Percentiles rank a stretch among this genome's conserved stretches.
These are phyloP conservation scores for Tetracladium setigerum DNA, from an alignment of 495 filamentous ascomycete genomes.

Conservation along the genomic window DNA sequence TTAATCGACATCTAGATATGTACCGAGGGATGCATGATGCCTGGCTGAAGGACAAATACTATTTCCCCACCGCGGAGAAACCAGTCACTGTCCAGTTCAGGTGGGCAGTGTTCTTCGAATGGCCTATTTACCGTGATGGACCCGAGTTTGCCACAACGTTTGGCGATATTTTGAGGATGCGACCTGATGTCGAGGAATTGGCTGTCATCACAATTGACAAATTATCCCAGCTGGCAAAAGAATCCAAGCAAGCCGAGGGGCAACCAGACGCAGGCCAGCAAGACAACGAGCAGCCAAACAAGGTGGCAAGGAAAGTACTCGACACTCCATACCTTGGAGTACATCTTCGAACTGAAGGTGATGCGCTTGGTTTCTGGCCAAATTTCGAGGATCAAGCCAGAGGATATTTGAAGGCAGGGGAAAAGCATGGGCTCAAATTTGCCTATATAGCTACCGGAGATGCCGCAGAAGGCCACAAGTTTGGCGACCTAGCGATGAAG, in stretches of 20 bases:
- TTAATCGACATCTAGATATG: slow-evolving; percentile 36
- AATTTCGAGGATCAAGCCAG: slow-evolving; percentile 11
- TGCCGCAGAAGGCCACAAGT: slow-evolving; percentile 4
- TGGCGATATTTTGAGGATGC: slow-evolving; percentile 23
- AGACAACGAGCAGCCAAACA: slow-evolving; percentile 3
- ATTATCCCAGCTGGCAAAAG: slow-evolving; percentile 11
- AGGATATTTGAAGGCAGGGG: slow-evolving; percentile 10
- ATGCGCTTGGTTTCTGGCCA: slow-evolving; percentile 17
- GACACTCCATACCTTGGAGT: slow-evolving; percentile 17
- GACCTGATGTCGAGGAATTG: slow-evolving; percentile 17
- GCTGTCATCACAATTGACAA: slow-evolving; percentile 1
- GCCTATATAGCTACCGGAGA: slow-evolving; percentile 18
- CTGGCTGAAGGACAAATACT: slow-evolving; percentile 5
- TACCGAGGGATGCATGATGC: slow-evolving; percentile 24
- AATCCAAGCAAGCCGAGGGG: too few species aligned
- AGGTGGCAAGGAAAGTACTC: background rate
- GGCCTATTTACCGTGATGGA: slow-evolving; percentile 18
- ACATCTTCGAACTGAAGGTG: slow-evolving; percentile 18
- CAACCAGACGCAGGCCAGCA: slow-evolving; percentile 1
- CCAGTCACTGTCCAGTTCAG: slow-evolving; percentile 22
- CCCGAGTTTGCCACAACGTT: slow-evolving; percentile 20
- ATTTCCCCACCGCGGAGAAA: background rate
- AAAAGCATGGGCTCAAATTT: slow-evolving; percentile 1
- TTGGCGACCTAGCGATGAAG: slow-evolving; percentile 5
- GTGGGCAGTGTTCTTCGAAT: slow-evolving; percentile 31